These are phyloP conservation scores for Bryopsis sp. DNA, from an alignment of 139 green algal genomes.

Conservation along the genomic window DNA sequence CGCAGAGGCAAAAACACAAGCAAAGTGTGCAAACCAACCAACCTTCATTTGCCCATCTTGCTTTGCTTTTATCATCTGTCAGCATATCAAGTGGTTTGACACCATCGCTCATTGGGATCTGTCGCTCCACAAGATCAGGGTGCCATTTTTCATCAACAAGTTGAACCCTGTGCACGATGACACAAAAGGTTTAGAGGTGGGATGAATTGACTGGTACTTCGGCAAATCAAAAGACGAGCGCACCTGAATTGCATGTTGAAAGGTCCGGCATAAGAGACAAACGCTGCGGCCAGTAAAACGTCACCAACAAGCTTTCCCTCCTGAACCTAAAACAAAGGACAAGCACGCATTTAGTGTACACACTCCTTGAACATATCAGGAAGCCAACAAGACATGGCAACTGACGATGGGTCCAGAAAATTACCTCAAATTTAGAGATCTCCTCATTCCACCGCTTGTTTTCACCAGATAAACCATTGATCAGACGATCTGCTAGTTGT, in stretches of 20 bases:
- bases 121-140: conserved; percentile 55
- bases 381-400: no score
- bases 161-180: conserved; percentile 21
- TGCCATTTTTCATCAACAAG: conserved; percentile 67
- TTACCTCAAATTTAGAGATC: conserved; percentile 56
- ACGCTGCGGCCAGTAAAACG: conserved; percentile 65
- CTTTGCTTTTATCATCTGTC: conserved; percentile 51
- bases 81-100: conserved; percentile 41
- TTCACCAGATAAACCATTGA: conserved; percentile 80
- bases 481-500: conserved; percentile 73
- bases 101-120: conserved; percentile 53
- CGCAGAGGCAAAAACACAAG: not conserved
- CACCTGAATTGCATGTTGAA: conserved; percentile 70
- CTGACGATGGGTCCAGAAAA: no score
- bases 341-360: not conserved
- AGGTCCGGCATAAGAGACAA: conserved; percentile 78
- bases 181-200: not conserved
- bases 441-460: conserved; percentile 74
- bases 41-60: conserved; percentile 56
- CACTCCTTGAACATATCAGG: not conserved
- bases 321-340: conserved; percentile 1
- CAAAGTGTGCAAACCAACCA: not conserved
- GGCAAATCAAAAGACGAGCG: no score
- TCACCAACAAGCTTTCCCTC: conserved; percentile 49
- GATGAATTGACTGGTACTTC: no score